These are phyloP conservation scores for Leersia perrieri DNA, from an alignment of 176 grass and related monocot species.

Conservation along the genomic window DNA sequence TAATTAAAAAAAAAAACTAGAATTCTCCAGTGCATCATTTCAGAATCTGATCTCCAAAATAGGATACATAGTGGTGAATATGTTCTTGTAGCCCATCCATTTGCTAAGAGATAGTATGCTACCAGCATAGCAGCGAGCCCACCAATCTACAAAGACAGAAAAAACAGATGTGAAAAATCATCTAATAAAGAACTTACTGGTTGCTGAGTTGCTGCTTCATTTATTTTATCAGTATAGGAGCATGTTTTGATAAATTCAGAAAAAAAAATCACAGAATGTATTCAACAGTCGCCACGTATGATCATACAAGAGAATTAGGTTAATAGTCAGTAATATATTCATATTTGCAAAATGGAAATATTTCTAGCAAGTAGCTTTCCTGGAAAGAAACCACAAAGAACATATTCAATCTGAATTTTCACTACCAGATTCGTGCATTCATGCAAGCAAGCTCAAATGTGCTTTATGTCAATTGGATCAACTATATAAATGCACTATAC, in stretches of 20 bases:
- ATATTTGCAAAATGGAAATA: neutral
- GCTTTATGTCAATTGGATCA: constrained; percentile 10
- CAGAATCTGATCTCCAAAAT: constrained; percentile 20
- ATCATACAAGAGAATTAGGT: constrained; percentile 4
- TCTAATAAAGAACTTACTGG: constrained; percentile 7
- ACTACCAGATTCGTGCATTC: neutral
- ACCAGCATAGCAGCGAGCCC: constrained; percentile 89
- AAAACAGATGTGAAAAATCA: neutral
- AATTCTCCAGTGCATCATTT: constrained; percentile 8
- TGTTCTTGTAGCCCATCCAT: constrained; percentile 84
- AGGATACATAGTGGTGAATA: constrained; percentile 94
- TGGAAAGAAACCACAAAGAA: constrained; percentile 4
- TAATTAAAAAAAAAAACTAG: neutral
- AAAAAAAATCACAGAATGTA: neutral
- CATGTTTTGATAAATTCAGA: constrained; percentile 1
- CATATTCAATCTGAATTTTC: neutral
- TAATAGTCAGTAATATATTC: neutral
- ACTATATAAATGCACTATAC: neutral
- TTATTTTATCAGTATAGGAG: neutral
- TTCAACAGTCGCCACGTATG: constrained; percentile 2
- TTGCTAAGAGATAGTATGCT: constrained; percentile 88
- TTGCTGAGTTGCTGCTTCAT: constrained; percentile 14
- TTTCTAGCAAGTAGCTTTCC: neutral
- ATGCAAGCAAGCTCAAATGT: neutral
- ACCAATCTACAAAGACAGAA: constrained; percentile 61